Percentiles rank a stretch among this genome's conserved stretches.
Conservation (phyloP, 306 rosid species). For the Prunus mongolica region DNA sequence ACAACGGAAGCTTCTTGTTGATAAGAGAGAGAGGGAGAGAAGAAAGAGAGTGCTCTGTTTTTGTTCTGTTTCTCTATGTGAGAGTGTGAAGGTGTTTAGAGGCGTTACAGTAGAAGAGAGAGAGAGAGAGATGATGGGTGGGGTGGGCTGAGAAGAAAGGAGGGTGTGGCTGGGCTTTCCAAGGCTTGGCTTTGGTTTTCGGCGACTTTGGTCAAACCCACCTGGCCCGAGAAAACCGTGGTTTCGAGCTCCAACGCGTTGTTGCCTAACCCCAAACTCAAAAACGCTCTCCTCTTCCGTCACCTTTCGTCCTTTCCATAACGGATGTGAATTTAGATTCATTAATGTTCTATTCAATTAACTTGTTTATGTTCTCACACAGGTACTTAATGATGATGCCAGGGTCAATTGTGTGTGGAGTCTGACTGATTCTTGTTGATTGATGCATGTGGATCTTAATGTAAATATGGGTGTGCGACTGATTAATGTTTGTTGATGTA, state of each 20-base stretch:
- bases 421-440: too few relatives aligned
- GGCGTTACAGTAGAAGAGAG: background rate
- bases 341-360: too few relatives aligned
- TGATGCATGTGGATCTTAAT: too few relatives aligned
- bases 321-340: background rate
- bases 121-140: background rate
- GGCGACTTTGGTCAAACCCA: slow-evolving; percentile 61
- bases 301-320: background rate
- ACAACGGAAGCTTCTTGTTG: slow-evolving; percentile 28
- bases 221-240: slow-evolving; percentile 93
- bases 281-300: background rate
- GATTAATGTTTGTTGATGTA: too few relatives aligned
- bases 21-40: slow-evolving; percentile 24
- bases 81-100: background rate
- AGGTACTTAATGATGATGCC: too few relatives aligned
- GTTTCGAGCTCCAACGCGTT: slow-evolving; percentile 54
- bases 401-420: too few relatives aligned
- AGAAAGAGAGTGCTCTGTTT: slow-evolving; percentile 10
- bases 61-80: background rate
- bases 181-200: slow-evolving; percentile 47
- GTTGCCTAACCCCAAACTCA: background rate
- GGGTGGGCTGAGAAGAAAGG: background rate
- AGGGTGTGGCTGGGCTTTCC: slow-evolving; percentile 33
- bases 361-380: too few relatives aligned
- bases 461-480: too few relatives aligned